Evolutionary conservation across 768 basidiomycete genomes (phyloP), one percentile per base, ranked within the genome.

Genomic region (Leucocoprinus sp.): DNA sequence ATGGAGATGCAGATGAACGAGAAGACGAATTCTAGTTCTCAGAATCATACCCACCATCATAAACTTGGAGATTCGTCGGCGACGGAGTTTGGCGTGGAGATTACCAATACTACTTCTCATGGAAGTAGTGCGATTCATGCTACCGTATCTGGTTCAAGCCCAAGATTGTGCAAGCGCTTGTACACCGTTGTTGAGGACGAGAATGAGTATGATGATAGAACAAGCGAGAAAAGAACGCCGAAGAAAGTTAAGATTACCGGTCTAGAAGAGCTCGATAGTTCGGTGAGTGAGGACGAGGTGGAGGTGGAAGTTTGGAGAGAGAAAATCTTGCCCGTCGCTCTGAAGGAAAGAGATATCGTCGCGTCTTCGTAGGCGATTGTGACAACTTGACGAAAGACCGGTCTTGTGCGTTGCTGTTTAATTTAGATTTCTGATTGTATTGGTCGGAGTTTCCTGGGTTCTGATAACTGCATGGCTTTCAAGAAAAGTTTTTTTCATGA

Each of bases 11-110:
- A 62, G 29, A 57, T 57, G 29, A 46, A 54, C 18, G 55, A 55
- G 4, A 39, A 34, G 4, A 14, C 31, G 27, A 52, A 55, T 17
- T 14, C 49, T 42, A 29, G 15, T 18, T 23, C 15, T 24, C 9
- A 18, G 18, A 6, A 34, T 5, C 9, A 18, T 18, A 26, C n/a
- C 14, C 8, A 42, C 19, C 44, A 46, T 37, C 27, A 37, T 29
- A 39, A 36, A 28, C 22, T 24, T 21, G 48, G 43, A 46, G 36
- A 53, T 42, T 45, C 50, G 44, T 43, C 47, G 43, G 52, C 24
- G 19, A 37, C 57, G 41, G 64, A 64, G 50, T 72, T 72, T 52
- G 72, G 71, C 5, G 47, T 58, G 45, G 72, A 73, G 53, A 55
- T 72, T 37, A 73, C 71, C 9, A 73, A 73, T 42, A 64, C 59